phyloP scores from a whole-genome alignment of 2,329 filamentous ascomycete species.

The Claviceps arundinis region DNA sequence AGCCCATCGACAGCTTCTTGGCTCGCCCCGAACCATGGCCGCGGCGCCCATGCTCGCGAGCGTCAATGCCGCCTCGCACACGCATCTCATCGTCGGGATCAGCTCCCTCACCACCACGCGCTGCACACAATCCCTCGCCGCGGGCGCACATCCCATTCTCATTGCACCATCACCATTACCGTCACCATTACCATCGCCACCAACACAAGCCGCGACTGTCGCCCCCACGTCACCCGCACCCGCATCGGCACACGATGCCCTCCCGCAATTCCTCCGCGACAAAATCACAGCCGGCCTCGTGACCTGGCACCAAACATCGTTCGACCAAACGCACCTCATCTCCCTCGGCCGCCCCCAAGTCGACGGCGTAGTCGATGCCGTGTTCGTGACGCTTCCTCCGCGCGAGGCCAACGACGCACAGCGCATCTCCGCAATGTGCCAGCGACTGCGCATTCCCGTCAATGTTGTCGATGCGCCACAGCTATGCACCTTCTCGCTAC shows the following conservation, averaged over 20 bases:
- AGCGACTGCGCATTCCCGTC: constrained; percentile 69
- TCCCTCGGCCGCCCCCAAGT: constrained; percentile 71
- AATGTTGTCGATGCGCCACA: constrained; percentile 82
- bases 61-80: constrained; percentile 52
- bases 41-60: constrained; percentile 48
- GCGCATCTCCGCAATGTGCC: constrained; percentile 63
- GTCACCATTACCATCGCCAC: constrained; percentile 23
- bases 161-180: constrained; percentile 55
- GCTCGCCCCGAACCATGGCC: too few species aligned
- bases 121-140: constrained; percentile 65
- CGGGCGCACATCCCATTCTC: constrained; percentile 69
- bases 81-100: constrained; percentile 77
- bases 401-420: constrained; percentile 33
- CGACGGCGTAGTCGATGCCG: constrained; percentile 68
- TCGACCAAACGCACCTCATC: constrained; percentile 59
- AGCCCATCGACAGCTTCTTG: too few species aligned
- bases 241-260: constrained; percentile 42
- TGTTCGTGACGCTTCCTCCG: constrained; percentile 64
- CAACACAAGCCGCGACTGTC: constrained; percentile 13
- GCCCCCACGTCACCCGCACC: too few species aligned
- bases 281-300: constrained; percentile 54
- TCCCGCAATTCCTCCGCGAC: constrained; percentile 43
- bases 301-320: constrained; percentile 50
- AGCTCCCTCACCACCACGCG: constrained; percentile 79
- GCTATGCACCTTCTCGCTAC: constrained; percentile 78